A percentile compares a stretch with the other conserved stretches of the same genome.
Conservation (phyloP, 139 green algal genomes). For the Micromonas commoda region DNA sequence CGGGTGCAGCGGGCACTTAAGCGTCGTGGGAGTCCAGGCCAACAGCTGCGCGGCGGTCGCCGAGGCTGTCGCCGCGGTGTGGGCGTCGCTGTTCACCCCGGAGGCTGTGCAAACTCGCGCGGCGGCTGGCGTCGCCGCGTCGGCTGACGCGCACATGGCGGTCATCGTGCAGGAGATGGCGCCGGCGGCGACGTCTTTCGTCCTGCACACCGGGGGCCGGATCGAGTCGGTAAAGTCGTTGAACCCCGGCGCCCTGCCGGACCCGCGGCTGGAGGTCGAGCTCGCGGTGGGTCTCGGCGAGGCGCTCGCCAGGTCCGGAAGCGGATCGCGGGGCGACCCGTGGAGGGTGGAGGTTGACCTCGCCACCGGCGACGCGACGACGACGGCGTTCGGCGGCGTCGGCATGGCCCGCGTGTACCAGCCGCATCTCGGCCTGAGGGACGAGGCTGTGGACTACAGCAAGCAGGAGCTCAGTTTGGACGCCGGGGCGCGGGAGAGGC, state of each 20-base stretch:
- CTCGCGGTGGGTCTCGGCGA: slow-evolving; percentile 81
- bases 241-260: no score
- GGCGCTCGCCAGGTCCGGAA: slow-evolving; percentile 83
- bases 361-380: slow-evolving; percentile 30
- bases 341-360: slow-evolving; percentile 80
- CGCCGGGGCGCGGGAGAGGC: slow-evolving; percentile 27
- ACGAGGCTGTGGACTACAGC: slow-evolving; percentile 73
- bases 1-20: slow-evolving; percentile 48
- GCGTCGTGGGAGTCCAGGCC: slow-evolving; percentile 6
- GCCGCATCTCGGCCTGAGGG: no score
- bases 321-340: slow-evolving; percentile 65
- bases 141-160: slow-evolving; percentile 73
- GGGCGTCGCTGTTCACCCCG: slow-evolving; percentile 81
- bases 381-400: no score
- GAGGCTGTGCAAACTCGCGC: slow-evolving; percentile 73
- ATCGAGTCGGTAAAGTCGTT: slow-evolving; percentile 45
- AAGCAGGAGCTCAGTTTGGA: slow-evolving; percentile 17
- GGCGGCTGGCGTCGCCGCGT: slow-evolving; percentile 49
- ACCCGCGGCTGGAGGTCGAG: no score
- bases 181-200: slow-evolving; percentile 29
- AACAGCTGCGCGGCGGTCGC: not conserved
- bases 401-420: no score
- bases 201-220: slow-evolving; percentile 38
- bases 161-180: slow-evolving; percentile 73
- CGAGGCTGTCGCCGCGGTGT: slow-evolving; percentile 55